A percentile compares a stretch with the other conserved stretches of the same genome.
These are phyloP conservation scores for Colletotrichum truncatum DNA, from an alignment of 2,329 filamentous ascomycete genomes.

Conservation along the genomic window DNA sequence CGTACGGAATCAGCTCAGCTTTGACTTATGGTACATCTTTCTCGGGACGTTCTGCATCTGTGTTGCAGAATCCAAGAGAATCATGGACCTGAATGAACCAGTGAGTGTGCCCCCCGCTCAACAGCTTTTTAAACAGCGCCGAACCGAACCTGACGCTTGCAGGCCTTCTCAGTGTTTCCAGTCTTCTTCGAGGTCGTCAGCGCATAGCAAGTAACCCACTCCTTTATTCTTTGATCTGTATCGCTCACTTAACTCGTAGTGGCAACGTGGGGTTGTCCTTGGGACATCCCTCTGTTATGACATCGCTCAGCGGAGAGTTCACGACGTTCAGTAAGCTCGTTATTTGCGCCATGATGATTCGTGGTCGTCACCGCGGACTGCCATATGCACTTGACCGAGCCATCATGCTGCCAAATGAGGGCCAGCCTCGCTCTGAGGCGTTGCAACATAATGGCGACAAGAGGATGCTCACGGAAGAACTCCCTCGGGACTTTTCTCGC, in stretches of 20 bases:
- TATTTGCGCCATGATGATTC: constrained; percentile 48
- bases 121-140: accelerated
- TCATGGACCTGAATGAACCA: constrained; percentile 11
- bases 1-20: constrained; percentile 48
- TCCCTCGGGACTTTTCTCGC: too few species aligned
- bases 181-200: constrained; percentile 45
- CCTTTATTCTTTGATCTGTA: not conserved
- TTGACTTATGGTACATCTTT: constrained; percentile 53
- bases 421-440: not conserved
- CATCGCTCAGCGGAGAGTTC: constrained; percentile 42
- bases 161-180: constrained; percentile 42
- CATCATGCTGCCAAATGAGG: constrained; percentile 34
- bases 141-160: not conserved
- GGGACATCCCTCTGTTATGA: constrained; percentile 40
- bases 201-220: constrained; percentile 39
- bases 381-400: constrained; percentile 45
- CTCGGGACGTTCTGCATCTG: constrained; percentile 47
- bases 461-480: not conserved
- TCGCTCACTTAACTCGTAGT: constrained; percentile 31
- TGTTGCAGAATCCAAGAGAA: constrained; percentile 29
- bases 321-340: constrained; percentile 44
- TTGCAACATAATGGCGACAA: not conserved
- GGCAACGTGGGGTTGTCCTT: constrained; percentile 47
- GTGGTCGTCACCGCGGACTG: constrained; percentile 45
- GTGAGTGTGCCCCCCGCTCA: not conserved